A percentile compares a stretch with the other conserved stretches of the same genome.
Evolutionary conservation across 2,329 filamentous ascomycete genomes (phyloP).

Genomic region (Diplodia sapinea): DNA sequence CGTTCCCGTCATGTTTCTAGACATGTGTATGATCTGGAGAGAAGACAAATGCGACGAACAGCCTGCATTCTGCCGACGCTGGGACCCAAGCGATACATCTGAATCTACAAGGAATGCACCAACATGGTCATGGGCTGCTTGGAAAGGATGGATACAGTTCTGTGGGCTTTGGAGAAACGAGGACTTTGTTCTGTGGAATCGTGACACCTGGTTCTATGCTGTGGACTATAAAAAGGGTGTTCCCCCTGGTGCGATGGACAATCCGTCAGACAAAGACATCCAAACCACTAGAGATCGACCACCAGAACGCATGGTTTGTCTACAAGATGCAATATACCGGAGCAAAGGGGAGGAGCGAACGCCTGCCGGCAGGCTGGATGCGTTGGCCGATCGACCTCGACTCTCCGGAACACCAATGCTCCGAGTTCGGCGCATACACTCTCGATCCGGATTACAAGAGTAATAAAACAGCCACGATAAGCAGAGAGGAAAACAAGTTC

Average conservation of each 20-base stretch:
- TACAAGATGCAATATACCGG: neutral
- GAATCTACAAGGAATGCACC: neutral
- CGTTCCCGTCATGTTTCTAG: neutral
- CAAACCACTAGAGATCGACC: neutral
- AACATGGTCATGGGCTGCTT: neutral
- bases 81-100: neutral
- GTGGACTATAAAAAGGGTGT: neutral
- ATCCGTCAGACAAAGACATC: neutral
- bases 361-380: neutral
- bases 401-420: neutral
- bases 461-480: neutral
- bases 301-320: neutral
- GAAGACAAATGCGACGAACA: neutral
- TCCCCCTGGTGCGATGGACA: neutral
- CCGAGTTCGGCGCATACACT: neutral
- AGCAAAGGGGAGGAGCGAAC: too few species aligned
- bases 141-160: neutral
- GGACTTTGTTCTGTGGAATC: neutral
- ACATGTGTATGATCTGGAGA: conserved; percentile 1
- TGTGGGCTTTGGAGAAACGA: neutral
- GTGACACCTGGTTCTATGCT: neutral
- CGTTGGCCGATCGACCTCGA: conserved; percentile 1
- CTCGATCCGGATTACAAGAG: neutral
- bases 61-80: neutral
- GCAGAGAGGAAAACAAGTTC: neutral